Evolutionary conservation across 164 flowering plant species (phyloP).

Genomic region (Magnolia sinica): DNA sequence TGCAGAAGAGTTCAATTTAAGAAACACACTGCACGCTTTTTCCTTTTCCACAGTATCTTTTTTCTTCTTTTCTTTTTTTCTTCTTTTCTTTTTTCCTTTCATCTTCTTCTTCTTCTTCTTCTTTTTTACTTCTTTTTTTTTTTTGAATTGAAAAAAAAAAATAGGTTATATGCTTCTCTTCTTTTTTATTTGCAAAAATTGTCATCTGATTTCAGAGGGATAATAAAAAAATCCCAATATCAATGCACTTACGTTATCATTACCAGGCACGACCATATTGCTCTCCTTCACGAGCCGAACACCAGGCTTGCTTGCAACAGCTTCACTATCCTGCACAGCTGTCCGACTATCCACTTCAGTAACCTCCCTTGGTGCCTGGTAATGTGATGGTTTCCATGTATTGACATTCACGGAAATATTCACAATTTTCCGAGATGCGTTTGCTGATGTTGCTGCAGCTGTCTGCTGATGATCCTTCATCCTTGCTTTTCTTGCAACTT

Average conservation of each 20-base stretch:
- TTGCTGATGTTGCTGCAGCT: slow-evolving; percentile 26
- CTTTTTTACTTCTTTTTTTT: too few relatives aligned
- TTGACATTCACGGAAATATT: slow-evolving; percentile 60
- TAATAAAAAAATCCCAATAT: background rate
- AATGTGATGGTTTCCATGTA: slow-evolving; percentile 69
- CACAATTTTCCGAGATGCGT: slow-evolving; percentile 48
- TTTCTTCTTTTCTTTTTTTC: too few relatives aligned
- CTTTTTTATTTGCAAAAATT: too few relatives aligned
- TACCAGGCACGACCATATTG: slow-evolving; percentile 21
- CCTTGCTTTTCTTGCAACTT: slow-evolving; percentile 24
- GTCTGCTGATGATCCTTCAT: slow-evolving; percentile 40
- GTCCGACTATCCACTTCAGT: slow-evolving; percentile 27
- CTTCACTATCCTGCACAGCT: slow-evolving; percentile 30
- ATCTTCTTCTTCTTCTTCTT: too few relatives aligned
- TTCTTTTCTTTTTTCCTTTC: too few relatives aligned
- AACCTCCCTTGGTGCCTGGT: slow-evolving; percentile 36
- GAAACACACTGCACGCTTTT: background rate
- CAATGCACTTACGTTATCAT: slow-evolving; percentile 58
- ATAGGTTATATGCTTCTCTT: too few relatives aligned
- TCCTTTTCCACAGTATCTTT: too few relatives aligned
- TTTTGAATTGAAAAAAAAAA: background rate
- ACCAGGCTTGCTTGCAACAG: slow-evolving; percentile 25
- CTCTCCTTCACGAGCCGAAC: slow-evolving; percentile 33
- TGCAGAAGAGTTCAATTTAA: background rate
- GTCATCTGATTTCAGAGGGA: background rate